These are phyloP conservation scores for Rhizopogon rudus DNA, from an alignment of 768 basidiomycete species.

Conservation along the genomic window DNA sequence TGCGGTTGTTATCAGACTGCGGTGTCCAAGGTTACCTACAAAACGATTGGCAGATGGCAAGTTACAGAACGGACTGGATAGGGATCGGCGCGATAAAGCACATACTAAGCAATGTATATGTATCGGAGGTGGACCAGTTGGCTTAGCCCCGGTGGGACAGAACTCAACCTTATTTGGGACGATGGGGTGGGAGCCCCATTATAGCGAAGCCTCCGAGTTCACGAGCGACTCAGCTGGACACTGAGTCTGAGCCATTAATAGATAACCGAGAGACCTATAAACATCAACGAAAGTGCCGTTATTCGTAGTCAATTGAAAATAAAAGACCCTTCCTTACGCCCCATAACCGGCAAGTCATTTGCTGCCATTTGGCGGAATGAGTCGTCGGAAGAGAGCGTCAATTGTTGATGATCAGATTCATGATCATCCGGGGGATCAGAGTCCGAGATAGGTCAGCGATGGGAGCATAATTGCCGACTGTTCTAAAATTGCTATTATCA, in stretches of 20 bases:
- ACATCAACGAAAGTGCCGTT: neutral
- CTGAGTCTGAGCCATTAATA: neutral
- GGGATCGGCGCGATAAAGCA: neutral
- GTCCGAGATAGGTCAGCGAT: conserved; percentile 2
- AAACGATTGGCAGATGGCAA: neutral
- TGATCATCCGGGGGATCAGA: neutral
- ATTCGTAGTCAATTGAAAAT: neutral
- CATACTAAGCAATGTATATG: neutral
- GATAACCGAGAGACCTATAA: neutral
- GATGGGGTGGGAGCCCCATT: neutral
- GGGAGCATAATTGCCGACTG: conserved; percentile 1
- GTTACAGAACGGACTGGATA: neutral
- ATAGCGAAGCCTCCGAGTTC: neutral
- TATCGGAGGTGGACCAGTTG: neutral
- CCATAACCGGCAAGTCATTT: neutral
- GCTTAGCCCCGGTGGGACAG: neutral
- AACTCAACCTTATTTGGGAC: conserved; percentile 1
- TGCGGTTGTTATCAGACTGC: neutral
- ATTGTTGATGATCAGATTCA: neutral
- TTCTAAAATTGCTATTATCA: neutral
- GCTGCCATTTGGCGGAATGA: neutral
- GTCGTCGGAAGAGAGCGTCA: neutral
- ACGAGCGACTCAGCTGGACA: neutral
- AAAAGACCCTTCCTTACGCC: neutral
- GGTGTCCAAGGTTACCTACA: conserved; percentile 1